These are phyloP conservation scores for Smittium mucronatum DNA, from an alignment of 371 early-diverging fungal species.

Conservation along the genomic window DNA sequence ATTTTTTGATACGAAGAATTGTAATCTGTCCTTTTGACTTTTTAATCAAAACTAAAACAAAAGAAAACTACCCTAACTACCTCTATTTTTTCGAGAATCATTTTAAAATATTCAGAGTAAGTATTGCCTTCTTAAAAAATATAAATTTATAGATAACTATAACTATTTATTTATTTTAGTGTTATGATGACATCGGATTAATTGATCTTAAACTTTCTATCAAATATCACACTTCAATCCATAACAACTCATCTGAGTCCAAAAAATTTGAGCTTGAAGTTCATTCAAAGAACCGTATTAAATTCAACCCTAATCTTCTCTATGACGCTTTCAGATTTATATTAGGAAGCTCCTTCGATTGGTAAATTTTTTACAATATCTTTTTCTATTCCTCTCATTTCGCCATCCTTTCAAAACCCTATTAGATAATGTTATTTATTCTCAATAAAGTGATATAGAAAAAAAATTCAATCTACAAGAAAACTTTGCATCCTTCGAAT, in stretches of 20 bases:
- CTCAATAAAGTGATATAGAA: background rate
- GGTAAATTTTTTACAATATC: background rate
- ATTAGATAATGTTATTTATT: no score
- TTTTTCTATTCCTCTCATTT: no score
- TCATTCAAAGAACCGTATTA: no score
- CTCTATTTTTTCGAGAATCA: background rate
- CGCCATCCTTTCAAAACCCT: no score
- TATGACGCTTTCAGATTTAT: background rate
- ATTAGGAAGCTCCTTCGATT: background rate
- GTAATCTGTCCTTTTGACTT: background rate
- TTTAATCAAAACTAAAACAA: background rate
- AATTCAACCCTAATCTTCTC: no score
- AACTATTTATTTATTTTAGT: no score
- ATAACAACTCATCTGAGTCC: no score
- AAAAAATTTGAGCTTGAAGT: no score
- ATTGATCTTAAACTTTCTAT: background rate
- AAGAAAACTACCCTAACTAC: background rate
- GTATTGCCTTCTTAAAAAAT: background rate
- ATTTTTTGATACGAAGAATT: background rate
- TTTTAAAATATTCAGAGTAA: background rate
- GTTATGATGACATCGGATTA: background rate
- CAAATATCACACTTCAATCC: no score
- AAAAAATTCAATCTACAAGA: background rate
- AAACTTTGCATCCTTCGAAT: background rate
- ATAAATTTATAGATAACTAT: no score